These are phyloP conservation scores for Amanita polypyramis DNA, from an alignment of 768 basidiomycete genomes.

Conservation along the genomic window DNA sequence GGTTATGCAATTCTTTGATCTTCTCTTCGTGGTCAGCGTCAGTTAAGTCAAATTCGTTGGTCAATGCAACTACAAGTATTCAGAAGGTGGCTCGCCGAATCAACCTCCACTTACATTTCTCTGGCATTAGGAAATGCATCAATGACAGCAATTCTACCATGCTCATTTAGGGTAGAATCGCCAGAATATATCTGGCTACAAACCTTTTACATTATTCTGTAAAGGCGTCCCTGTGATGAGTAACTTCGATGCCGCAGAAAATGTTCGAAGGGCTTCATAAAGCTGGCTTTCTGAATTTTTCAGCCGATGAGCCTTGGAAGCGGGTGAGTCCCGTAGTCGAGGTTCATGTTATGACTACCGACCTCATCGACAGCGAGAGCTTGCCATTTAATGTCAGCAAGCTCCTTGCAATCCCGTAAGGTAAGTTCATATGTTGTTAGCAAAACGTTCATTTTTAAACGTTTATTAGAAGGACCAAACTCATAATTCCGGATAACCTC, in stretches of 20 bases:
- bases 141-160: slow-evolving; percentile 78
- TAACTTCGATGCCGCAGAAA: slow-evolving; percentile 84
- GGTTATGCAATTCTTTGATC: slow-evolving; percentile 92
- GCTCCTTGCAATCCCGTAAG: slow-evolving; percentile 79
- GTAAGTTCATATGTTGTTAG: slow-evolving; percentile 96
- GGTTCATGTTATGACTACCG: slow-evolving; percentile 5
- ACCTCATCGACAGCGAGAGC: slow-evolving; percentile 94
- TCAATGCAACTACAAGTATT: slow-evolving; percentile 63
- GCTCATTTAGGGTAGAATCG: neutral
- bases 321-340: slow-evolving; percentile 10
- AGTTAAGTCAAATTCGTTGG: slow-evolving; percentile 90
- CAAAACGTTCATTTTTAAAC: slow-evolving; percentile 93
- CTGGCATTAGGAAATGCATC: slow-evolving; percentile 99
- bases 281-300: slow-evolving; percentile 98
- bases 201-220: slow-evolving; percentile 98
- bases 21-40: slow-evolving; percentile 90
- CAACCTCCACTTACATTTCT: slow-evolving; percentile 62
- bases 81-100: neutral
- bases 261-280: slow-evolving; percentile 87
- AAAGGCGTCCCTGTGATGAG: slow-evolving; percentile 97
- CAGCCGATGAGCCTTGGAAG: slow-evolving; percentile 77
- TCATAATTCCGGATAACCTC: slow-evolving; percentile 89
- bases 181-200: slow-evolving; percentile 10
- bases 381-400: slow-evolving; percentile 96
- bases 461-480: slow-evolving; percentile 82